Evolutionary conservation across 139 green algal genomes (phyloP), one percentile per base, ranked within the genome.

Genomic region (Tetradesmus lagerheimii): DNA sequence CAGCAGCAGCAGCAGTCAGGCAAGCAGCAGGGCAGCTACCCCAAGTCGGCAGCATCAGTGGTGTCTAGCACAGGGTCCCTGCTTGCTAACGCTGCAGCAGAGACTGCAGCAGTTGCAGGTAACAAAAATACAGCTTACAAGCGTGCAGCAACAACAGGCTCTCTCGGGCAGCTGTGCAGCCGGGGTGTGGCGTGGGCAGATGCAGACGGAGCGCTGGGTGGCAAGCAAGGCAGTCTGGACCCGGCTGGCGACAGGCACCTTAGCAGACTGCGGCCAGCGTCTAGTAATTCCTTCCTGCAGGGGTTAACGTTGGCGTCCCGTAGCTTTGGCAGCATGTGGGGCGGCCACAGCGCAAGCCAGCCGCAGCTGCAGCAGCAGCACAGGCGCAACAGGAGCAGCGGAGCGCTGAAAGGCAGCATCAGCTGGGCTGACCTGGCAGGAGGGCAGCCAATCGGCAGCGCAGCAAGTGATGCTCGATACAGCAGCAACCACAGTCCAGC

Each of bases 1-100:
- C 66, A 35, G 29, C 67, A 78, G 67, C 67, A 78, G n/a, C 67
- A 78, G 67, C 67, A 78, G 67, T n/a, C 77, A 8, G 18, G 16
- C 31, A 86, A 50, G 47, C 47, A 15, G 71, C 71, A 76, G 31
- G 47, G 14, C 81, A 86, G 81, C 39, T 67, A 85, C 79, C 57
- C 80, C 80, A 86, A 43, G 45, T 57, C 57, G 23, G 82, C 82
- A 37, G 5, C 45, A 35, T 87, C 82, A 38, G 57, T 53, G 57
- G 82, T 35, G 41, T 78, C 82, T 38, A 79, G 38, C 64, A 45
- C 82, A 38, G 82, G 82, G 1, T 87, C 82, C 9, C 11, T 53
- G 34, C 20, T 87, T 9, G 39, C 78, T 29, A 41, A 35, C 14
- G 39, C 78, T 66, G 78, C 78, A 84, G 78, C 78, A 84, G 39